These are phyloP conservation scores for Tubosaeta brunneosetosa DNA, from an alignment of 768 basidiomycete species.

Conservation along the genomic window DNA sequence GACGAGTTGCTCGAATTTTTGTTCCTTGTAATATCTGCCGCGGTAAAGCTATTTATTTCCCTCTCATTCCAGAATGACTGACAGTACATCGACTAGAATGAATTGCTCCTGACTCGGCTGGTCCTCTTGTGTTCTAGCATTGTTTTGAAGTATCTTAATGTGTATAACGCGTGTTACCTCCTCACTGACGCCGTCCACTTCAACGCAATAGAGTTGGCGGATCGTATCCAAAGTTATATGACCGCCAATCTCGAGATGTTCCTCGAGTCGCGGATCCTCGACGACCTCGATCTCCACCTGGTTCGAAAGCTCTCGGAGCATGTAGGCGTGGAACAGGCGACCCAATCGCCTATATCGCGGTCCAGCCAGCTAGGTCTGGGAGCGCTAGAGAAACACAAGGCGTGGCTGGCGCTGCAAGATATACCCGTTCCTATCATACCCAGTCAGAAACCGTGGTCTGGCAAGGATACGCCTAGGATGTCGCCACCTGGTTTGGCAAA, in stretches of 20 bases:
- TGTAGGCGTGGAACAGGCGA: slow-evolving; percentile 53
- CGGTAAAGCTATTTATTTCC: slow-evolving; percentile 44
- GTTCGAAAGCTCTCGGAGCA: slow-evolving; percentile 63
- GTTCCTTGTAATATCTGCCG: slow-evolving; percentile 80
- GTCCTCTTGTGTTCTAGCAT: slow-evolving; percentile 77
- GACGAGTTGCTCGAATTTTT: slow-evolving; percentile 84
- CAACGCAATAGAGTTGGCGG: slow-evolving; percentile 62
- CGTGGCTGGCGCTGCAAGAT: slow-evolving; percentile 71
- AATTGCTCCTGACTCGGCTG: slow-evolving; percentile 83
- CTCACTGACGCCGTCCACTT: slow-evolving; percentile 79
- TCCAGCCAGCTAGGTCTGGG: slow-evolving; percentile 47
- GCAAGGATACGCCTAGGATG: slow-evolving; percentile 27
- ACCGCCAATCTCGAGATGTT: slow-evolving; percentile 81
- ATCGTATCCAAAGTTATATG: slow-evolving; percentile 75
- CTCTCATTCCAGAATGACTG: neutral
- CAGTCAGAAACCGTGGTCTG: slow-evolving; percentile 17
- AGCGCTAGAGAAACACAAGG: slow-evolving; percentile 56
- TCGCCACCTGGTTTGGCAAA: slow-evolving; percentile 27
- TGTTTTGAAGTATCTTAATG: slow-evolving; percentile 61
- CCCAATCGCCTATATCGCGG: slow-evolving; percentile 63
- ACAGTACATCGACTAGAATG: slow-evolving; percentile 51
- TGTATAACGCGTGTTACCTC: slow-evolving; percentile 74
- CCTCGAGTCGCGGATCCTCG: slow-evolving; percentile 75
- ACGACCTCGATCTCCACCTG: slow-evolving; percentile 62
- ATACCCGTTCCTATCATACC: slow-evolving; percentile 54